Conservation (phyloP, 176 grass and related monocot species). For the Bolboschoenus planiculmis region DNA sequence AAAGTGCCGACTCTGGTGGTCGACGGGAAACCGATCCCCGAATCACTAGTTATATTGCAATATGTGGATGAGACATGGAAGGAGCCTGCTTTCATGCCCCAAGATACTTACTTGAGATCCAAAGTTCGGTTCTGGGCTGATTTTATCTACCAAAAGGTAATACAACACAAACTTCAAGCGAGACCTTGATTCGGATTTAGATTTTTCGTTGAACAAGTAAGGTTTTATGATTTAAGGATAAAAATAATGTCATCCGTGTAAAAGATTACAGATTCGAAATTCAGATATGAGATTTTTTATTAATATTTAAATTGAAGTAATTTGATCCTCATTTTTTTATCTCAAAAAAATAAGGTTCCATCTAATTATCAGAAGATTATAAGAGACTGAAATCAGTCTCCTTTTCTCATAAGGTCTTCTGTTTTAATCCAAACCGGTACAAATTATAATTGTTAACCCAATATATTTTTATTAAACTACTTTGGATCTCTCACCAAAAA, state of each 20-base stretch:
- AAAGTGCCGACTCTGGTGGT: constrained; percentile 37
- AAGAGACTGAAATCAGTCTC: background rate
- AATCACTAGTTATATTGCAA: constrained; percentile 33
- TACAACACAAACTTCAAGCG: background rate
- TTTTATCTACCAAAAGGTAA: constrained; percentile 42
- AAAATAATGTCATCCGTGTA: too few relatives aligned
- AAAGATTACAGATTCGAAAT: too few relatives aligned
- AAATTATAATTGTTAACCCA: background rate
- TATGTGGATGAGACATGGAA: constrained; percentile 34
- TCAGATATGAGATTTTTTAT: too few relatives aligned
- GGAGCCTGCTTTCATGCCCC: constrained; percentile 14
- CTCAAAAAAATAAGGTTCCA: background rate
- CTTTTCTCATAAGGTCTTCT: background rate
- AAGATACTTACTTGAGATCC: constrained; percentile 25
- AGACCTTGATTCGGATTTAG: background rate
- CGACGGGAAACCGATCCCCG: constrained; percentile 21
- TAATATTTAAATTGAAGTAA: too few relatives aligned
- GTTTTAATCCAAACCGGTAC: background rate
- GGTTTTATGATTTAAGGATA: too few relatives aligned
- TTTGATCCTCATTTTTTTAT: too few relatives aligned
- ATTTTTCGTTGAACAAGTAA: background rate
- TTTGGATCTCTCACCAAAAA: background rate
- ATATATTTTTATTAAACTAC: background rate
- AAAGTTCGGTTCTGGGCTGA: constrained; percentile 36
- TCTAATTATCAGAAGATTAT: background rate